Percentiles rank a stretch among this genome's conserved stretches.
Evolutionary conservation across 192 early-diverging fungal genomes (phyloP).

Genomic region (Backusella liffmaniae): DNA sequence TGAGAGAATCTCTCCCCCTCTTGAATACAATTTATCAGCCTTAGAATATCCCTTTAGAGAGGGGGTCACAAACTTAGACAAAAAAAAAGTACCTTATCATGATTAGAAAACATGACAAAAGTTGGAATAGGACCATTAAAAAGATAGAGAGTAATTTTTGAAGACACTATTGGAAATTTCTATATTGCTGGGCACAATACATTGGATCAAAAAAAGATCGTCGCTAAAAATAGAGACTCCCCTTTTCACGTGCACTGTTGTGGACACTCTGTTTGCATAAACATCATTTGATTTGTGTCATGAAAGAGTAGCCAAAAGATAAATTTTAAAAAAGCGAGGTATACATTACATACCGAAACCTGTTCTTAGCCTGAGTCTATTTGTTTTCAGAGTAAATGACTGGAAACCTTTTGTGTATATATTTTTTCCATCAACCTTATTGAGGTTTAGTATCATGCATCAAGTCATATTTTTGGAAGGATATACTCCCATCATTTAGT

Average conservation of each 20-base stretch:
- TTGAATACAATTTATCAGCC: neutral
- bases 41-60: neutral
- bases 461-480: neutral
- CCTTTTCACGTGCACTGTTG: neutral
- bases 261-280: neutral
- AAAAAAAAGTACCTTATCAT: neutral
- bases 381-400: too few species aligned
- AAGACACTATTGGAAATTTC: neutral
- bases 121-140: too few species aligned
- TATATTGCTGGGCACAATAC: too few species aligned
- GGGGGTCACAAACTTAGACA: neutral
- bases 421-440: neutral
- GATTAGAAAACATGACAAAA: neutral
- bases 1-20: neutral
- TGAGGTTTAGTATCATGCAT: neutral
- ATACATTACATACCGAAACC: neutral
- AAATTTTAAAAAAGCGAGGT: neutral
- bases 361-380: too few species aligned
- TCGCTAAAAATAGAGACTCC: neutral
- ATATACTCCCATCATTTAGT: neutral
- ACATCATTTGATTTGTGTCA: neutral
- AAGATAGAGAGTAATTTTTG: neutral
- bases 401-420: too few species aligned
- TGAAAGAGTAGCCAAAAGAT: neutral
- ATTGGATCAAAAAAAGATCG: neutral